Conservation (phyloP, 2,329 filamentous ascomycete species). For the Cytospora paraplurivora region DNA sequence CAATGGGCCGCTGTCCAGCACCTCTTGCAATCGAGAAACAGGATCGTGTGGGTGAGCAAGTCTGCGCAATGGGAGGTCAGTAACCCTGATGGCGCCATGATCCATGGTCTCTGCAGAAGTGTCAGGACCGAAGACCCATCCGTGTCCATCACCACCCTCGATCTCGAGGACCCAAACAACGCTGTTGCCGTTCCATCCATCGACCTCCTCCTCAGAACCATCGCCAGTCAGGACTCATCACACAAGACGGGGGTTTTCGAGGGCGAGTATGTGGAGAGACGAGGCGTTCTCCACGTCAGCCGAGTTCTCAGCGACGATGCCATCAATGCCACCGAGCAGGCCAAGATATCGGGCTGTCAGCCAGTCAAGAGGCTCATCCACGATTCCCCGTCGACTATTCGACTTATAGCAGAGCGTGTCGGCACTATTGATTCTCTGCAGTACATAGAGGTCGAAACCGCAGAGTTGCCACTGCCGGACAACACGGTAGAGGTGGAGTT, state of each 20-base stretch:
- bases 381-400: not conserved
- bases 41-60: conserved; percentile 35
- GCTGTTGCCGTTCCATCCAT: conserved; percentile 29
- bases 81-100: conserved; percentile 31
- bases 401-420: not conserved
- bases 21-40: conserved; percentile 27
- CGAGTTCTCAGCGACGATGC: not conserved
- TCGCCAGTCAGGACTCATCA: not conserved
- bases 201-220: conserved; percentile 26
- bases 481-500: conserved; percentile 3
- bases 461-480: not conserved
- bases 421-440: conserved; percentile 7
- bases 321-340: not conserved
- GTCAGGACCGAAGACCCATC: conserved; percentile 30
- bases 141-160: conserved; percentile 9
- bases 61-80: conserved; percentile 32
- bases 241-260: not conserved
- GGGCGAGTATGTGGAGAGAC: not conserved
- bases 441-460: not conserved
- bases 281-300: not conserved
- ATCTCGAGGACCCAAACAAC: conserved; percentile 26
- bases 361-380: not conserved
- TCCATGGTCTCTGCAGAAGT: conserved; percentile 32
- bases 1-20: conserved; percentile 34
- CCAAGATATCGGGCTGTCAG: not conserved